Evolutionary conservation across 495 filamentous ascomycete species (phyloP), one percentile per base, ranked within the genome.

Genomic region (Penicillium manginii): DNA sequence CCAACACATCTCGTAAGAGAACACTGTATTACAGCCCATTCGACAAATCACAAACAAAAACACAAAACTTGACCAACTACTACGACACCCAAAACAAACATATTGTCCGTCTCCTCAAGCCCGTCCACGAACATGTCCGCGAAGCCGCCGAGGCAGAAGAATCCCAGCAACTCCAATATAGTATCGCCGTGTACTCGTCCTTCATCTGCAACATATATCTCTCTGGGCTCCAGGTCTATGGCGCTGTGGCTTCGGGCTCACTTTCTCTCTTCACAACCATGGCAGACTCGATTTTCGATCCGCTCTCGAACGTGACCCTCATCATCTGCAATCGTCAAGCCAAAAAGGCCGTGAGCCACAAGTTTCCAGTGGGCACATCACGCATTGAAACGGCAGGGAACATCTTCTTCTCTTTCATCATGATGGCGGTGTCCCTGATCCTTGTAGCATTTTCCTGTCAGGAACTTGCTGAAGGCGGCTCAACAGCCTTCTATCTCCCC

Each of bases 181-280:
- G 35, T 3, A 37, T 37, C 35, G 35, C 35, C 15, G 35, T 37
- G 35, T 37, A 37, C 15, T 37, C 35, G 1, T 37, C 35, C 15
- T 37, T 37, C 15, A 10, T 37, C 4, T 37, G 35, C 35, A 37
- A 37, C 35, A 37, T 37, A 37, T n/a, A 14, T 37, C 35, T 37
- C 35, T 37, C 35, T 37, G 35, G 81, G 6, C 77, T 98, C 5
- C 93, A 98, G 66, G 73, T 96, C 46, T 98, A 96, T 74, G 93
- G 85, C 18, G 93, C 93, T 50, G 81, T 89, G 39, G 85, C 90
- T 1, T 94, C 91, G 2, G 84, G 86, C 21, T 96, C 91, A 9
- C 82, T 97, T 31, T 96, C 93, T 5, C 85, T 98, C 39, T 96
- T 97, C 79, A 96, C 93, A 7, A 98, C 93, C 51, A 96, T 96